These are phyloP conservation scores for Neoarthrinium moseri DNA, from an alignment of 2,329 filamentous ascomycete species.

Conservation along the genomic window DNA sequence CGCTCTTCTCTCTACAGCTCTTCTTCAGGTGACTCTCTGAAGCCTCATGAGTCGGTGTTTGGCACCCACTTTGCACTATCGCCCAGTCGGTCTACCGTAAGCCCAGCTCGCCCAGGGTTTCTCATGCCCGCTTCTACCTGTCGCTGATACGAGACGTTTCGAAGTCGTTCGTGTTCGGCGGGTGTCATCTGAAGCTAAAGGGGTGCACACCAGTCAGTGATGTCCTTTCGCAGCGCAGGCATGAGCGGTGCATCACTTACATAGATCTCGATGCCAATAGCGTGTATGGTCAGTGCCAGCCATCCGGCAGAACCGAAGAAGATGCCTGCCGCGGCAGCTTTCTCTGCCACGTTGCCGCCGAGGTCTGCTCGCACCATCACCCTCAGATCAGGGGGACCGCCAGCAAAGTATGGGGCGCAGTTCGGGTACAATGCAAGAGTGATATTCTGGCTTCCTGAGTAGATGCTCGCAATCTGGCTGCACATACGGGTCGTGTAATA, in stretches of 20 bases:
- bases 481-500: conserved; percentile 36
- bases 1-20: too few relatives aligned
- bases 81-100: conserved; percentile 36
- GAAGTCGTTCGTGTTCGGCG: conserved; percentile 49
- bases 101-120: conserved; percentile 45
- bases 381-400: conserved; percentile 19
- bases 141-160: conserved; percentile 52
- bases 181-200: conserved; percentile 51
- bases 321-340: conserved; percentile 41
- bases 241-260: conserved; percentile 27
- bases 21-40: too few relatives aligned
- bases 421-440: conserved; percentile 38
- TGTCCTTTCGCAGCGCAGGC: neutral
- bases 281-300: conserved; percentile 51
- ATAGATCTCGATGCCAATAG: conserved; percentile 45
- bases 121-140: conserved; percentile 53
- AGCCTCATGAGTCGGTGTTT: too few relatives aligned
- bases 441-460: conserved; percentile 22
- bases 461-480: conserved; percentile 45
- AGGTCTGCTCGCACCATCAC: conserved; percentile 32
- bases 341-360: conserved; percentile 20
- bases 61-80: too few relatives aligned
- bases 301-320: conserved; percentile 52
- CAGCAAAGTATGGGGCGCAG: conserved; percentile 37
- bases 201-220: conserved; percentile 16